Evolutionary conservation across 169 alveolate species (phyloP), one percentile per base, ranked within the genome.

Genomic region (Plasmodium inui): DNA sequence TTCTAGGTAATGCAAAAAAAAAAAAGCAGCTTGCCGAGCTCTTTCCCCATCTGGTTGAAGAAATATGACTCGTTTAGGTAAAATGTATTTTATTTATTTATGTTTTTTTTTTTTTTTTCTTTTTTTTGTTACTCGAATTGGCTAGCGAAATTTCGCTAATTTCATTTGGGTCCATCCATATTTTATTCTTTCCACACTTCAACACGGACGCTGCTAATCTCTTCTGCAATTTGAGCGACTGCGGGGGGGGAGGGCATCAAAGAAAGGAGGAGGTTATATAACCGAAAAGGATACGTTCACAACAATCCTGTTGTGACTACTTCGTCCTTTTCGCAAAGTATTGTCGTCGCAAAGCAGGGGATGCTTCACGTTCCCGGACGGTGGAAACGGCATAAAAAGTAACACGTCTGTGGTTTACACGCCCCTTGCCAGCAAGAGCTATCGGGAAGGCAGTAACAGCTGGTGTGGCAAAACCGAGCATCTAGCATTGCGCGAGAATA

Each of bases 141-240:
- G 99, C 99, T 96, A 98, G 97, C 67, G 99, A 97, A 86, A 99
- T 98, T 96, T 99, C 99, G 95, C 97, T 97, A 84, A 98, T 95
- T 96, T 99, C 99, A 92, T 98, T 99, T 83, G 99, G 99, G 98
- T 99, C 99, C 96, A 99, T 96, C 99, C 99, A 99, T 70, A 99
- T 98, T 96, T 99, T 98, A 95, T 98, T 97, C 92, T 97, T 97
- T 91, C 99, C 99, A 97, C 99, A 98, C 95, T 98, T 98, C 93
- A 99, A 96, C 70, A 99, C 99, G 72, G 99, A 96, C 84, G 99
- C 99, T 90, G 99, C 99, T 74, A 99, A 96, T 91, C 99, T 98
- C 97, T 99, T 98, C 96, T 99, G 99, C 84, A 98, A 98, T 82
- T 98, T 97, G 83, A 98, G 97, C 95, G 98, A 96, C 98, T 97